Conservation (phyloP, 169 alveolate species). For the Plasmodium gaboni region DNA sequence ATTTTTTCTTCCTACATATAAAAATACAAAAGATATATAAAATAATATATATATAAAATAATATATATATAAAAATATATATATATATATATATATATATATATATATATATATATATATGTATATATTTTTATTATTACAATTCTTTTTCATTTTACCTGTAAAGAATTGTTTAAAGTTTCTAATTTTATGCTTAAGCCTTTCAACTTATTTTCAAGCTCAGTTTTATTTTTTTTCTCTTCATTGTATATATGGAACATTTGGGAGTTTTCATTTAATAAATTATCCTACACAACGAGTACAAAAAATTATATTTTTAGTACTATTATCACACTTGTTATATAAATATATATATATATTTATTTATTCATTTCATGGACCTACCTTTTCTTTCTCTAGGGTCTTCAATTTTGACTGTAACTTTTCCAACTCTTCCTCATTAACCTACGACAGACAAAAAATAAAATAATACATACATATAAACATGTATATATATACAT, state of each 20-base stretch:
- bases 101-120: not conserved
- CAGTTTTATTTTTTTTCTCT: constrained; percentile 32
- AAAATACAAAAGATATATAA: not conserved
- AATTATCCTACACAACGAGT: not conserved
- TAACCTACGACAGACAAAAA: not conserved
- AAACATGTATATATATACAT: not conserved
- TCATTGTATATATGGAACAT: constrained; percentile 15
- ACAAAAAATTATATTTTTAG: no score
- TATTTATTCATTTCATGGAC: not conserved
- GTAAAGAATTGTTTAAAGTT: constrained; percentile 41
- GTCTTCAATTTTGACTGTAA: not conserved
- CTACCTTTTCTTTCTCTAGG: not conserved
- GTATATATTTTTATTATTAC: not conserved
- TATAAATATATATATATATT: not conserved
- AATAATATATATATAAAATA: no score
- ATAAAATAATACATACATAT: not conserved
- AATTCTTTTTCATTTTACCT: constrained; percentile 12
- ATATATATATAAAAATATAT: not conserved
- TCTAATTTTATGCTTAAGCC: constrained; percentile 33
- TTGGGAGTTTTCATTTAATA: constrained; percentile 18
- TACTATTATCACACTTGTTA: no score
- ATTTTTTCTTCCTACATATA: constrained; percentile 38
- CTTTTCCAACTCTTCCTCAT: not conserved
- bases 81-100: not conserved
- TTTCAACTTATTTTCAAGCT: constrained; percentile 27